A percentile compares a stretch with the other conserved stretches of the same genome.
phyloP scores from a whole-genome alignment of 225 moss, liverwort and hornwort genomes.

The Antitrichia curtipendula region DNA sequence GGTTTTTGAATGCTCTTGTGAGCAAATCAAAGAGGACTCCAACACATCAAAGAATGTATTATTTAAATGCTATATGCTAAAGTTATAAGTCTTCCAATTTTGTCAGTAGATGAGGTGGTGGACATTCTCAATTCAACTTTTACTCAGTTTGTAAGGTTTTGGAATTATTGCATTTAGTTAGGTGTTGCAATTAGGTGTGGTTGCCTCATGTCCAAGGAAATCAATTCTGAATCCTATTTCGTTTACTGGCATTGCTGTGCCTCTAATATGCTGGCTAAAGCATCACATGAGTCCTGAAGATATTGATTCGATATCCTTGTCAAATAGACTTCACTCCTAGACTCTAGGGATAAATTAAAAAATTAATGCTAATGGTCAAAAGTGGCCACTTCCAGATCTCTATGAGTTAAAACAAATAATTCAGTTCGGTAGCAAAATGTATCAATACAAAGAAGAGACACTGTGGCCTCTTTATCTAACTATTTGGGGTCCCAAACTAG shows the following conservation, averaged over 20 bases:
- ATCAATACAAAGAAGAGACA: neutral
- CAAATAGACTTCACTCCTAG: neutral
- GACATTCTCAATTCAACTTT: neutral
- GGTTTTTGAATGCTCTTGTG: neutral
- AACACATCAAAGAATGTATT: neutral
- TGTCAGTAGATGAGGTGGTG: neutral
- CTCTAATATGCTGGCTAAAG: neutral
- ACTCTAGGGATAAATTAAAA: neutral
- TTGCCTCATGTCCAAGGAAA: neutral
- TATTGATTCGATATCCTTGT: neutral
- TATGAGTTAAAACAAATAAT: neutral
- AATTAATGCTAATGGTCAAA: neutral
- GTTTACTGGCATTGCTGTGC: neutral
- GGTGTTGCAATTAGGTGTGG: neutral
- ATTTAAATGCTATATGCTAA: neutral
- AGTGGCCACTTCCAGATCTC: neutral
- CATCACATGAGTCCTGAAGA: neutral
- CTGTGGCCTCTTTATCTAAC: neutral
- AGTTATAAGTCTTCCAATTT: neutral
- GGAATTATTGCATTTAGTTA: too few relatives aligned
- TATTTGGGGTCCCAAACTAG: neutral
- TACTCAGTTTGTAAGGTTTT: neutral
- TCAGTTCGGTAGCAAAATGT: neutral
- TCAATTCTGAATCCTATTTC: neutral
- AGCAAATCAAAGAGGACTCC: neutral